These are phyloP conservation scores for Tubosaeta brunneosetosa DNA, from an alignment of 768 basidiomycete genomes.

Conservation along the genomic window DNA sequence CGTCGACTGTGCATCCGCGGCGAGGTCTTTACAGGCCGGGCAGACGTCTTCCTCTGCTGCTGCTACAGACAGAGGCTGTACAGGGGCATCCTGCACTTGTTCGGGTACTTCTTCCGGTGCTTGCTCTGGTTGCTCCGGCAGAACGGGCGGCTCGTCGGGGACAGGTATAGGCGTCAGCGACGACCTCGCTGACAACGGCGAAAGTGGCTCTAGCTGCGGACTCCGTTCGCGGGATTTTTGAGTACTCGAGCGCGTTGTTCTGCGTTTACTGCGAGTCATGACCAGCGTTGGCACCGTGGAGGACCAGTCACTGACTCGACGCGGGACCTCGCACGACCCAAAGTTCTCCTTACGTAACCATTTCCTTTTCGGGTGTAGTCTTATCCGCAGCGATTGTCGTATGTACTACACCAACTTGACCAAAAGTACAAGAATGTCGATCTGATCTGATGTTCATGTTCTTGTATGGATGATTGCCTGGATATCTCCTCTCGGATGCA, in stretches of 20 bases:
- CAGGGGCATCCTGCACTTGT: constrained; percentile 9
- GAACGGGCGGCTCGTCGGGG: constrained; percentile 12
- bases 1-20: constrained; percentile 26
- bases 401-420: not conserved
- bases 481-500: not conserved
- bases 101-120: constrained; percentile 13
- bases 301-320: constrained; percentile 4
- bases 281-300: constrained; percentile 6
- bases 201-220: constrained; percentile 29
- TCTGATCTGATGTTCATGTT: not conserved
- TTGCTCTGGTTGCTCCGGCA: constrained; percentile 12
- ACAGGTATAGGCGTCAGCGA: constrained; percentile 26
- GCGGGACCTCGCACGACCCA: constrained; percentile 2
- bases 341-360: constrained; percentile 28
- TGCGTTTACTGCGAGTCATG: constrained; percentile 46
- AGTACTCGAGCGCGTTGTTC: constrained; percentile 35
- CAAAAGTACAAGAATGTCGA: not conserved
- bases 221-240: constrained; percentile 34
- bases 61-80: constrained; percentile 5
- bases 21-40: constrained; percentile 47
- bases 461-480: no score
- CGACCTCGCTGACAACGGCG: constrained; percentile 29
- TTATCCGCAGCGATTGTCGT: no score
- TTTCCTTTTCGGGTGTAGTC: constrained; percentile 8
- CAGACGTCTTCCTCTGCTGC: constrained; percentile 35